These are phyloP conservation scores for Cinnamomum micranthum DNA, from an alignment of 164 flowering plant species.

Conservation along the genomic window DNA sequence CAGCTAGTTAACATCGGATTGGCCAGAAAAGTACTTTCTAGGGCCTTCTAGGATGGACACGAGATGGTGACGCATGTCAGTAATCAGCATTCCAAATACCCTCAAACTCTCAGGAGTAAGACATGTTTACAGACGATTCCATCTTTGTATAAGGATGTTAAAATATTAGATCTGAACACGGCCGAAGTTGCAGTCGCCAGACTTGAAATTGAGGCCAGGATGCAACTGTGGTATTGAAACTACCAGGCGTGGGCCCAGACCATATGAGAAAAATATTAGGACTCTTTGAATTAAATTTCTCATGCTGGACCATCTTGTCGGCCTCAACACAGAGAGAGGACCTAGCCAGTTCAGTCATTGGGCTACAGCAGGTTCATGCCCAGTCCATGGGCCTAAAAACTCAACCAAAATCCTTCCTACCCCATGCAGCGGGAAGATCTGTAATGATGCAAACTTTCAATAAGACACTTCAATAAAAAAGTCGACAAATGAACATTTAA, in stretches of 20 bases:
- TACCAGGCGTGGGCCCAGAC: neutral
- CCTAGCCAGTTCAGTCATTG: neutral
- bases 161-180: too few species aligned
- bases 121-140: neutral
- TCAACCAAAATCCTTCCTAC: neutral
- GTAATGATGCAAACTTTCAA: neutral
- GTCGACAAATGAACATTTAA: neutral
- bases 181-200: neutral
- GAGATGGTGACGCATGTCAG: neutral
- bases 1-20: neutral
- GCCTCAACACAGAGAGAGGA: neutral
- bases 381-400: neutral
- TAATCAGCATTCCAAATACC: neutral
- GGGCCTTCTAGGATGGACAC: neutral
- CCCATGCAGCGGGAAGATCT: neutral
- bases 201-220: neutral
- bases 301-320: neutral
- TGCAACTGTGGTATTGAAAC: too few species aligned
- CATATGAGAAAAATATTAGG: too few species aligned
- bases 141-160: neutral
- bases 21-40: neutral
- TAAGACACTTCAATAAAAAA: neutral
- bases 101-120: neutral
- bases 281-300: neutral
- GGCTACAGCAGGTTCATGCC: neutral